Conservation (phyloP, 1,284 basidiomycete species). For the Apiotrichum domesticum region DNA sequence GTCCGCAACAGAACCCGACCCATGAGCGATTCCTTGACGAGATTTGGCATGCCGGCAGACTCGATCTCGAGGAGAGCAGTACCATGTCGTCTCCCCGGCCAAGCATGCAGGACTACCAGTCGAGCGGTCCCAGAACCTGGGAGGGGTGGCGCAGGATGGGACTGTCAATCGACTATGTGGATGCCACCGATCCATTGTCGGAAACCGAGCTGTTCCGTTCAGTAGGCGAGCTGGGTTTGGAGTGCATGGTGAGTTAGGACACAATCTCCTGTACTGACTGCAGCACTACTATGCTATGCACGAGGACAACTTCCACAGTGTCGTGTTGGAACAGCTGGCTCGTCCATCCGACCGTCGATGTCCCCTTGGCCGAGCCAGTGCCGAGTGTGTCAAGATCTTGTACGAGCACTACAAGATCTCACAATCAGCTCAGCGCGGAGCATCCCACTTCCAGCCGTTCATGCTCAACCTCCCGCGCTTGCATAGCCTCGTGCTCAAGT, state of each 20-base stretch:
- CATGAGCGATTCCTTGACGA: slow-evolving; percentile 62
- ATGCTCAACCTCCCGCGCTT: slow-evolving; percentile 80
- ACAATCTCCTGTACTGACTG: slow-evolving; percentile 29
- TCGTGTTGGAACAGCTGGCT: slow-evolving; percentile 77
- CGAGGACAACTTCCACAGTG: slow-evolving; percentile 78
- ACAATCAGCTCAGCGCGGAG: slow-evolving; percentile 42
- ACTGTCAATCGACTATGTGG: slow-evolving; percentile 49
- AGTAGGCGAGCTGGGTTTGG: slow-evolving; percentile 77
- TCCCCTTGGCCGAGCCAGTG: slow-evolving; percentile 67
- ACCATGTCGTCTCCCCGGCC: slow-evolving; percentile 8
- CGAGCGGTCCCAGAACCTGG: slow-evolving; percentile 15
- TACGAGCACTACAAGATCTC: slow-evolving; percentile 59
- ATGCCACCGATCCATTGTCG: slow-evolving; percentile 66
- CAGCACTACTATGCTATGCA: slow-evolving; percentile 61
- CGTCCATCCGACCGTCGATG: slow-evolving; percentile 70
- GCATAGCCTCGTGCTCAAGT: slow-evolving; percentile 73
- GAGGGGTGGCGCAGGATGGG: slow-evolving; percentile 49
- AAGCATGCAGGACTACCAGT: slow-evolving; percentile 35
- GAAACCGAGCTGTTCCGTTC: slow-evolving; percentile 79
- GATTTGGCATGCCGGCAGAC: slow-evolving; percentile 59
- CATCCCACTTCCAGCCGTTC: slow-evolving; percentile 80
- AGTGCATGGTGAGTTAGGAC: slow-evolving; percentile 55
- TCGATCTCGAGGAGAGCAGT: slow-evolving; percentile 20
- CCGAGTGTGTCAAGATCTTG: slow-evolving; percentile 62
- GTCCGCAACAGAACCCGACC: slow-evolving; percentile 58